Base-by-base conservation (phyloP, 371 early-diverging fungal species). In the Apophysomyces ossiformis region DNA sequence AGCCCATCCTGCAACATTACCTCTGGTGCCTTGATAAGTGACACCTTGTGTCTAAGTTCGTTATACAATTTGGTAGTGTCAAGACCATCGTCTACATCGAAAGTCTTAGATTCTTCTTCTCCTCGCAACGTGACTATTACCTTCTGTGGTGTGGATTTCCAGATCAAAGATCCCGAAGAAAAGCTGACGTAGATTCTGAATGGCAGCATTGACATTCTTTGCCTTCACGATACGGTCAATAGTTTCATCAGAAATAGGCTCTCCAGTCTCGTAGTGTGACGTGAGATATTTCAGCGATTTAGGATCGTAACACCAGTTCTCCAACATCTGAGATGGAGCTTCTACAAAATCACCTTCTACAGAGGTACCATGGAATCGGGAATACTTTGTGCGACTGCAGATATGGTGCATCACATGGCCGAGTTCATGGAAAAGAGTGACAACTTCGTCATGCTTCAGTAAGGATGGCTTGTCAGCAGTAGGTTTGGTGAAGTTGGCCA, bases 311-410 rank as follows among this genome's bases (percentile, higher is more conserved):
- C 92, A 89, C 96, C 96, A 95, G 73, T 83, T 83, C 63, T 83
- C 83, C 60, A 81, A 68, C 83, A 83, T 83, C 73, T 95, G 95
- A 35, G 93, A 92, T 26, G 95, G 96, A 7, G 92, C 92, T 82
- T 96, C 96, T n/a, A 95, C 91, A 75, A 96, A 96, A 70, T 96
- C 96, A 65, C 89, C 82, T 74, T 95, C 91, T 59, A 92, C 92
- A 66, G 78, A 73, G 5, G 91, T 90, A 59, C 94, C 94, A 44
- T 93, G 92, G 84, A 93, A 90, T 21, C 89, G 73, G 7, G 86
- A 77, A 74, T 80, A 89, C 66, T 87, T 86, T 39, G 92, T 92
- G 21, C 82, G 71, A 35, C 90, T 86, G 80, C 91, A 92, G 37
- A 93, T 82, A 62, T 89, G 81, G 72, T 95, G 95, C 88, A 94